These are phyloP conservation scores for Sphaerulina vaccinii DNA, from an alignment of 2,329 filamentous ascomycete species.

Conservation along the genomic window DNA sequence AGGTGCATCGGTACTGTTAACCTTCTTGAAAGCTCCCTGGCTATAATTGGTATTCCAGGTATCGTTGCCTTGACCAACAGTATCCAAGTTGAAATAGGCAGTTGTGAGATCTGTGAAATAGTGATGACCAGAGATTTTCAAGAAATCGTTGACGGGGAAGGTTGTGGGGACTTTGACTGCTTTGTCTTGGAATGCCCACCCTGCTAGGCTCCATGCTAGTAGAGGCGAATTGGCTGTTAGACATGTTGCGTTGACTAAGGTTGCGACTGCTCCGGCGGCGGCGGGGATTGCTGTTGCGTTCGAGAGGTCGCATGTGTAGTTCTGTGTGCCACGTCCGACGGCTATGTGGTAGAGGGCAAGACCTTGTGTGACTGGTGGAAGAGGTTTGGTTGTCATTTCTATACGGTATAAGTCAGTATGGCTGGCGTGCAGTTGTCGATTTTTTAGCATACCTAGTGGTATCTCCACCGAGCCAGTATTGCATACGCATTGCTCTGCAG, in stretches of 20 bases:
- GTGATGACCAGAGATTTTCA: conserved; percentile 68
- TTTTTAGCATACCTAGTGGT: conserved; percentile 27
- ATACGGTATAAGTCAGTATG: background rate
- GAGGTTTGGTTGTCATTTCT: conserved; percentile 41
- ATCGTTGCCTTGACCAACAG: conserved; percentile 35
- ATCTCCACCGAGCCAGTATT: conserved; percentile 20
- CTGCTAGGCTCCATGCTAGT: conserved; percentile 63
- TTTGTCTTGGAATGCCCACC: conserved; percentile 59
- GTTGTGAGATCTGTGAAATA: conserved; percentile 71
- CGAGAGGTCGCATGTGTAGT: conserved; percentile 74
- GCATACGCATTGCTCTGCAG: conserved; percentile 16
- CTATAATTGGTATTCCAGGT: conserved; percentile 46
- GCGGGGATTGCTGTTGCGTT: conserved; percentile 62
- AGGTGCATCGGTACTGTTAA: conserved; percentile 62
- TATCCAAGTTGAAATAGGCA: conserved; percentile 78
- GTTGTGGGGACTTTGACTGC: conserved; percentile 55
- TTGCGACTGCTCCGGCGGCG: conserved; percentile 71
- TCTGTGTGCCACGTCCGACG: conserved; percentile 84
- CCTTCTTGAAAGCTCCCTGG: conserved; percentile 65
- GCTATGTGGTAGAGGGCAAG: conserved; percentile 72
- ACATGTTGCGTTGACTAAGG: conserved; percentile 85
- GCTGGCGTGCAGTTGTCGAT: background rate
- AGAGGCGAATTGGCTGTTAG: conserved; percentile 68
- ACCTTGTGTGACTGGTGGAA: conserved; percentile 62
- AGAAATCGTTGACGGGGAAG: conserved; percentile 56